Evolutionary conservation across 1,284 basidiomycete genomes (phyloP).

Genomic region (Kalmanozyma brasiliensis): DNA sequence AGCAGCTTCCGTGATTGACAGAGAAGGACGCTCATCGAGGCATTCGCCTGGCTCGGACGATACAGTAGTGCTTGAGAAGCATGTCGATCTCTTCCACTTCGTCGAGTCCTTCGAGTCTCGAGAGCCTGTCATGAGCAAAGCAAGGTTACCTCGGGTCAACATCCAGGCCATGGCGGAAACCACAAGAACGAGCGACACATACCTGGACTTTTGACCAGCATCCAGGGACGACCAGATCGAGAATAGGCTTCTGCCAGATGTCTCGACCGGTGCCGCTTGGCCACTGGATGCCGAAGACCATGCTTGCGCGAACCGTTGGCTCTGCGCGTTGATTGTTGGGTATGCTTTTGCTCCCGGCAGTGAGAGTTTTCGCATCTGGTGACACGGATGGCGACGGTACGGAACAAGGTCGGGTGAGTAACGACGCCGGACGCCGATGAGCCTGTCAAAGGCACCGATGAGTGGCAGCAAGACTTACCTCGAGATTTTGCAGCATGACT

Average conservation of each 20-base stretch:
- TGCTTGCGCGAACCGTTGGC: constrained; percentile 33
- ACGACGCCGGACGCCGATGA: not conserved
- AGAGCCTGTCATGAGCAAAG: constrained; percentile 41
- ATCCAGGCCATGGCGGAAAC: not conserved
- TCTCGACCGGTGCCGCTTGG: constrained; percentile 2
- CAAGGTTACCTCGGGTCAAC: too few species aligned
- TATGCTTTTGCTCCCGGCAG: constrained; percentile 59
- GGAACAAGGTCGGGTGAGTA: not conserved
- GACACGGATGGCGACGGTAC: not conserved
- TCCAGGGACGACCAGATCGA: constrained; percentile 45
- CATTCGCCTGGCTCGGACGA: constrained; percentile 30
- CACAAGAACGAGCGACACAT: constrained; percentile 6
- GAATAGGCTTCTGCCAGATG: constrained; percentile 32
- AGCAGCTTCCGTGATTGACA: too few species aligned
- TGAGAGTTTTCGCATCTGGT: constrained; percentile 48
- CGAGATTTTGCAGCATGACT: constrained; percentile 66
- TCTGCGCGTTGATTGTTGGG: constrained; percentile 48
- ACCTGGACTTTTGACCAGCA: constrained; percentile 40
- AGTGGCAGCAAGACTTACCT: constrained; percentile 38
- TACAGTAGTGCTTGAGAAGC: constrained; percentile 64
- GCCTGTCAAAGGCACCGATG: too few species aligned
- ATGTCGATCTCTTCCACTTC: constrained; percentile 67
- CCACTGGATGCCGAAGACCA: constrained; percentile 11
- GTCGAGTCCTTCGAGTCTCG: constrained; percentile 62
- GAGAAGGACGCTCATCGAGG: too few species aligned